phyloP scores from a whole-genome alignment of 2,329 filamentous ascomycete species.

The Sclerotinia glacialis region DNA sequence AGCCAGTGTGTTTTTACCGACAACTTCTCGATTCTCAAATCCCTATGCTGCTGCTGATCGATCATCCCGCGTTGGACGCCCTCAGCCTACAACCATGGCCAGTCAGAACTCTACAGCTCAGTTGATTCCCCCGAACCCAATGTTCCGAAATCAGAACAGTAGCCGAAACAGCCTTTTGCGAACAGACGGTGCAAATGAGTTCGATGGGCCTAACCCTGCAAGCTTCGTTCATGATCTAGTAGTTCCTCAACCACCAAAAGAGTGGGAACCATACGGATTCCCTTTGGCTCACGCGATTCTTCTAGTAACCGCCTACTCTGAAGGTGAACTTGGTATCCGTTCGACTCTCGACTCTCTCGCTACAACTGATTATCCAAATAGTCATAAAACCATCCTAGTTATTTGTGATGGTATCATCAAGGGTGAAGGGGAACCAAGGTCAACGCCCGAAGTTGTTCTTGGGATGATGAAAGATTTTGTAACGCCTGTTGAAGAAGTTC shows the following conservation, averaged over 20 bases:
- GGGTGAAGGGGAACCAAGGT: constrained; percentile 80
- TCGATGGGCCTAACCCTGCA: constrained; percentile 73
- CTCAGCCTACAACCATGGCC: constrained; percentile 84
- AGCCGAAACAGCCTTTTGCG: constrained; percentile 65
- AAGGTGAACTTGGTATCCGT: constrained; percentile 87
- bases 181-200: constrained; percentile 55
- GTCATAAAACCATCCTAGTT: constrained; percentile 93
- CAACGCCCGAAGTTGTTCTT: constrained; percentile 86
- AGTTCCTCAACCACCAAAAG: constrained; percentile 90
- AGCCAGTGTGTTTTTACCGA: constrained; percentile 79
- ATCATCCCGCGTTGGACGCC: constrained; percentile 46
- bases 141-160: constrained; percentile 68
- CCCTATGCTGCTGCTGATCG: constrained; percentile 73
- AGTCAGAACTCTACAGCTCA: constrained; percentile 75
- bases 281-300: constrained; percentile 92
- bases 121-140: constrained; percentile 64
- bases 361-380: constrained; percentile 98
- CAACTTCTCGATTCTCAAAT: constrained; percentile 90
- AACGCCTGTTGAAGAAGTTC: constrained; percentile 74
- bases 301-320: constrained; percentile 93
- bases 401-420: constrained; percentile 98
- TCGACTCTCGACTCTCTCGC: constrained; percentile 95
- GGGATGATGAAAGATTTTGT: constrained; percentile 94
- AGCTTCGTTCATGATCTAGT: constrained; percentile 97
- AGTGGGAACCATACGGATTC: constrained; percentile 97